Conservation (phyloP, 306 rosid genomes). For the Lathyrus oleraceus region DNA sequence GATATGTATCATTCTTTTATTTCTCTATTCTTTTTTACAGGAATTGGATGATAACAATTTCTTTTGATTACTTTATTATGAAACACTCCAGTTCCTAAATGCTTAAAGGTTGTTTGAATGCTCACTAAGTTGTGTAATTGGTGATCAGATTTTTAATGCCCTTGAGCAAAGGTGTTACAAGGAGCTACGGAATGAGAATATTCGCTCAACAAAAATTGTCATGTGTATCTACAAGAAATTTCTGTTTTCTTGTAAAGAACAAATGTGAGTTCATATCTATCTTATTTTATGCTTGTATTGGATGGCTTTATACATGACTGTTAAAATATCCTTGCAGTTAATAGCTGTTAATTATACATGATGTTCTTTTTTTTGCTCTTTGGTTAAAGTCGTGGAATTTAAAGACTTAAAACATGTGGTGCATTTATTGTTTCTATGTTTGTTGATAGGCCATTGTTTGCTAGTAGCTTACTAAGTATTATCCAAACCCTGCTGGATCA, state of each 20-base stretch:
- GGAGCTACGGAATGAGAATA: conserved; percentile 81
- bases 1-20: conserved; percentile 14
- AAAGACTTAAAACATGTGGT: conserved; percentile 8
- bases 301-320: background rate
- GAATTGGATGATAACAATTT: background rate
- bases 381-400: conserved; percentile 14
- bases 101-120: conserved; percentile 24
- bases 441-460: conserved; percentile 79
- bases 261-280: conserved; percentile 68
- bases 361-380: conserved; percentile 22
- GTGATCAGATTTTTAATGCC: conserved; percentile 68
- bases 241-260: conserved; percentile 80
- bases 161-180: conserved; percentile 96
- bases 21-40: conserved; percentile 5
- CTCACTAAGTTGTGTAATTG: conserved; percentile 42
- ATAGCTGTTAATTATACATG: conserved; percentile 21
- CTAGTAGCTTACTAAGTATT: conserved; percentile 82
- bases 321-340: conserved; percentile 4
- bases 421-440: conserved; percentile 34
- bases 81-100: conserved; percentile 26
- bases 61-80: conserved; percentile 16
- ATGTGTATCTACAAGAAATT: conserved; percentile 85
- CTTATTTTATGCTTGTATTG: conserved; percentile 21
- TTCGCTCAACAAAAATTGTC: conserved; percentile 67
- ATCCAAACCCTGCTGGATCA: conserved; percentile 91